phyloP scores from a whole-genome alignment of 495 filamentous ascomycete genomes.

The Oidiodendron maius region DNA sequence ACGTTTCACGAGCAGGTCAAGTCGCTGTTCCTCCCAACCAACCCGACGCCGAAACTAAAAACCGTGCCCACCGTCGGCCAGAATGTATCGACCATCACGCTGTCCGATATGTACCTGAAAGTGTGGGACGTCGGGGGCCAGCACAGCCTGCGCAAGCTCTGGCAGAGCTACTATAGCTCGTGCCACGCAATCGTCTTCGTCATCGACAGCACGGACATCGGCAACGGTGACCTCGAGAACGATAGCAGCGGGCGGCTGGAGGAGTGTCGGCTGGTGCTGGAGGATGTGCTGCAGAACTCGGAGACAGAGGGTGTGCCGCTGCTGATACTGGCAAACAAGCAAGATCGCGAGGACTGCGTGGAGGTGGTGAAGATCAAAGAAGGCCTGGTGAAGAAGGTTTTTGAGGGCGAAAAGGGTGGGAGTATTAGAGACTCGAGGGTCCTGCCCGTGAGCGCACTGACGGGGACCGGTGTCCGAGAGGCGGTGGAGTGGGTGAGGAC shows the following conservation, averaged over 20 bases:
- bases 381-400: slow-evolving; percentile 85
- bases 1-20: slow-evolving; percentile 97
- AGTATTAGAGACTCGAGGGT: slow-evolving; percentile 86
- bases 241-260: slow-evolving; percentile 64
- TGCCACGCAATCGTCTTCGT: slow-evolving; percentile 98
- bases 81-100: slow-evolving; percentile 83
- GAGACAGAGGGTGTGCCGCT: slow-evolving; percentile 88
- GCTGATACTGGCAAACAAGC: slow-evolving; percentile 92
- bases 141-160: slow-evolving; percentile 78
- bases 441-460: slow-evolving; percentile 83
- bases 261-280: slow-evolving; percentile 83
- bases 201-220: slow-evolving; percentile 88
- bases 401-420: slow-evolving; percentile 84
- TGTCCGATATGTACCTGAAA: slow-evolving; percentile 92
- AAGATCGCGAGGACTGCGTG: slow-evolving; percentile 94
- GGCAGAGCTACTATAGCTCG: slow-evolving; percentile 90
- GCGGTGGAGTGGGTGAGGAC: slow-evolving; percentile 93
- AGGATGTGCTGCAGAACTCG: slow-evolving; percentile 75
- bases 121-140: slow-evolving; percentile 98
- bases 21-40: slow-evolving; percentile 67
- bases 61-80: slow-evolving; percentile 97
- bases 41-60: slow-evolving; percentile 51
- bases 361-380: slow-evolving; percentile 98
- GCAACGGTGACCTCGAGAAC: slow-evolving; percentile 61
- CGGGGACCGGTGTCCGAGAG: slow-evolving; percentile 85